Evolutionary conservation across 2,329 filamentous ascomycete genomes (phyloP).

Genomic region (Curvularia lunata): DNA sequence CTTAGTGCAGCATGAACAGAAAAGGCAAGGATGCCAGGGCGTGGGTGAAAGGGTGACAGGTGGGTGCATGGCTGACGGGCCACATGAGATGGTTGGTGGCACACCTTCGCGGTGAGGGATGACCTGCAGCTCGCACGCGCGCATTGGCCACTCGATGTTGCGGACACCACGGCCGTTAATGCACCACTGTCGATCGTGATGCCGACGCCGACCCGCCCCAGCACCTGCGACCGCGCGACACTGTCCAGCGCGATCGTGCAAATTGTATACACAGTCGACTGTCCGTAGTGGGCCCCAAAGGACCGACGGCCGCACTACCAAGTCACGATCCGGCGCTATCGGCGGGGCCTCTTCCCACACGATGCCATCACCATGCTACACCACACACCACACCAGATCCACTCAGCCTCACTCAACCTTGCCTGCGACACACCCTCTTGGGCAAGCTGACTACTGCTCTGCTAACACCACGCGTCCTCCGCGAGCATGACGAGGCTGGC

Average conservation of each 20-base stretch:
- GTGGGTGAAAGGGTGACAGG: slow-evolving; percentile 41
- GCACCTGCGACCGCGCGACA: too few species aligned
- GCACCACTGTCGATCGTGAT: slow-evolving; percentile 42
- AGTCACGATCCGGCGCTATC: slow-evolving; percentile 15
- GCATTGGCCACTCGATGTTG: slow-evolving; percentile 36
- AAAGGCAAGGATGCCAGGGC: slow-evolving; percentile 39
- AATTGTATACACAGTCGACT: slow-evolving; percentile 4
- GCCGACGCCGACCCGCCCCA: slow-evolving; percentile 21
- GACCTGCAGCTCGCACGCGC: slow-evolving; percentile 38
- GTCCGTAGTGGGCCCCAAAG: slow-evolving; percentile 14
- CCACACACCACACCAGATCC: slow-evolving; percentile 13
- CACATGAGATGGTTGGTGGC: slow-evolving; percentile 30
- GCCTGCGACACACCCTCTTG: slow-evolving; percentile 24
- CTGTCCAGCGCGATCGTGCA: slow-evolving; percentile 24
- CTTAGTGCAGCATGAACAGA: slow-evolving; percentile 43
- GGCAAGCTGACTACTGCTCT: slow-evolving; percentile 33
- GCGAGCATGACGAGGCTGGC: slow-evolving; percentile 24
- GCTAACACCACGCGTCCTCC: slow-evolving; percentile 24
- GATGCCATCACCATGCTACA: slow-evolving; percentile 19
- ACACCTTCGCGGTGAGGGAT: slow-evolving; percentile 33
- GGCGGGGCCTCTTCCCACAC: slow-evolving; percentile 30
- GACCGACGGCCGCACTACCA: slow-evolving; percentile 7
- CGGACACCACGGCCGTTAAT: slow-evolving; percentile 37
- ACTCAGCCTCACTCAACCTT: slow-evolving; percentile 38
- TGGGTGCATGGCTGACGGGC: slow-evolving; percentile 36